A percentile compares a stretch with the other conserved stretches of the same genome.
Conservation (phyloP, 2,329 filamentous ascomycete species). For the Xylariaceae sp. region DNA sequence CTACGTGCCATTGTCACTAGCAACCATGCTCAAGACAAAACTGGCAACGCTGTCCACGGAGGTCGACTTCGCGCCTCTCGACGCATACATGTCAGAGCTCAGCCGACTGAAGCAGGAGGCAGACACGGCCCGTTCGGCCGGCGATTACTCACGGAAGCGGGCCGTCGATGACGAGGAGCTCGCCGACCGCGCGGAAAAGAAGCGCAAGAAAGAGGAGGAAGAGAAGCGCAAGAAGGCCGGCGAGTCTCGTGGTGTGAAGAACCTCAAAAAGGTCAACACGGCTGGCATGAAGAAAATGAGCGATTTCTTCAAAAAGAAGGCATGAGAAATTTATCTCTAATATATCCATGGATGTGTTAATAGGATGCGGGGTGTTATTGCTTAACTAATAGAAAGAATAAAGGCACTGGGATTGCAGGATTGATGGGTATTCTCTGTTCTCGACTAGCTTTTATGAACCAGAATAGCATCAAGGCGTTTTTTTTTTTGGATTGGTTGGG, state of each 20-base stretch:
- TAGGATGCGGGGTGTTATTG: background rate
- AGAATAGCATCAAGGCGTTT: conserved; percentile 11
- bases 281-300: conserved; percentile 96
- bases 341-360: no score
- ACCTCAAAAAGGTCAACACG: conserved; percentile 85
- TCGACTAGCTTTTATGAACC: background rate
- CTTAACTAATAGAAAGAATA: background rate
- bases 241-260: conserved; percentile 69
- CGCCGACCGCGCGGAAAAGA: conserved; percentile 67
- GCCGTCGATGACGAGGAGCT: conserved; percentile 61
- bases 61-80: conserved; percentile 64
- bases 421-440: background rate
- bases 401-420: background rate
- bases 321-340: conserved; percentile 16
- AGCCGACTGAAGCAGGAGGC: conserved; percentile 66
- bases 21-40: conserved; percentile 37
- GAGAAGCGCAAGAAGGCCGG: conserved; percentile 74
- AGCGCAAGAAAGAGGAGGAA: conserved; percentile 79
- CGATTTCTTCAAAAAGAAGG: conserved; percentile 80
- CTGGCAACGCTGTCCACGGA: conserved; percentile 32
- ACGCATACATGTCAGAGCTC: conserved; percentile 63
- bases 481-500: background rate
- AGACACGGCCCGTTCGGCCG: conserved; percentile 58
- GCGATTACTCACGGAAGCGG: conserved; percentile 67
- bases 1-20: conserved; percentile 50